phyloP scores from a whole-genome alignment of 2,329 filamentous ascomycete genomes.

The Monilinia fructicola region DNA sequence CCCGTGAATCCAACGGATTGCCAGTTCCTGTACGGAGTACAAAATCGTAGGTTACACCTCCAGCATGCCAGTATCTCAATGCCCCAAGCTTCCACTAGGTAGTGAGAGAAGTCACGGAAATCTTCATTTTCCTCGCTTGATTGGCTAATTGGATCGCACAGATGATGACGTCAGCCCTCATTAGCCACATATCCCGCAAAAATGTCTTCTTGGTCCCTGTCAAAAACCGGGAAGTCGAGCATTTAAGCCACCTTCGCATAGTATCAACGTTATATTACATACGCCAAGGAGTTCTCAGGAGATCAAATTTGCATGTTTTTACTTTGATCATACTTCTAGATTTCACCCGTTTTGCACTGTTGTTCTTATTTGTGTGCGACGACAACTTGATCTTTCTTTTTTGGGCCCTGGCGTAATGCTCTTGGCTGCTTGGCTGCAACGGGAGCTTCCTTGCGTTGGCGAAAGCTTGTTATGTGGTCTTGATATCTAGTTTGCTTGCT shows the following conservation, averaged over 20 bases:
- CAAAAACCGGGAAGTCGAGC: background rate
- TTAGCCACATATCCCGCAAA: constrained; percentile 3
- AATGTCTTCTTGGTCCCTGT: background rate
- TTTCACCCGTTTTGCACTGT: background rate
- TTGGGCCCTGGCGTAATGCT: background rate
- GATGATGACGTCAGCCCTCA: constrained; percentile 8
- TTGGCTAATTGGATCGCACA: background rate
- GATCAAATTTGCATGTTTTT: background rate
- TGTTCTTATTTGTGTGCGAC: background rate
- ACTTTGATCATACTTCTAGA: background rate
- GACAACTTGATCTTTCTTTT: background rate
- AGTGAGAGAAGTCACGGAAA: background rate
- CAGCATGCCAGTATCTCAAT: background rate
- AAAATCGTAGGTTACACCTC: background rate
- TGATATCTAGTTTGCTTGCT: background rate
- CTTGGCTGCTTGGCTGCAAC: constrained; percentile 4
- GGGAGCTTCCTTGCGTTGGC: constrained; percentile 11
- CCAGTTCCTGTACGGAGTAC: background rate
- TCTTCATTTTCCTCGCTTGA: background rate
- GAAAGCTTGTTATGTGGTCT: constrained; percentile 3
- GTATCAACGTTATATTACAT: constrained; percentile 4
- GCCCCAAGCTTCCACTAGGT: no score
- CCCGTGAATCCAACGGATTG: background rate
- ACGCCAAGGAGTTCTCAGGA: constrained; percentile 2
- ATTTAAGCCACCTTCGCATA: constrained; percentile 10